These are phyloP conservation scores for Lactifluus rugatus DNA, from an alignment of 768 basidiomycete species.

Conservation along the genomic window DNA sequence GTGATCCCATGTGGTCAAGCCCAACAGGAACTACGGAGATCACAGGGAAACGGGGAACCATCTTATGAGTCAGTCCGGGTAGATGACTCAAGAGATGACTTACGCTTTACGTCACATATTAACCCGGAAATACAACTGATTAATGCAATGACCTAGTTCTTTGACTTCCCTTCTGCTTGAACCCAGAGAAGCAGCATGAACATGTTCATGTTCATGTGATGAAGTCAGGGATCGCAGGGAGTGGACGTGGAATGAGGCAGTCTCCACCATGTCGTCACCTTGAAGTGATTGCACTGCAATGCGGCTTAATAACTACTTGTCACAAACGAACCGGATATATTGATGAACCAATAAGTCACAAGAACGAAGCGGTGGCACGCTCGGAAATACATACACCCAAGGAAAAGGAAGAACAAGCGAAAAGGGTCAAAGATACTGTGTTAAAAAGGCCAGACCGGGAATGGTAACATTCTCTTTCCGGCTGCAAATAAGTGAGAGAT, in stretches of 20 bases:
- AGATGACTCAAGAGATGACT: no score
- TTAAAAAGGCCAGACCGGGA: constrained; percentile 14
- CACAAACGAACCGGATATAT: background rate
- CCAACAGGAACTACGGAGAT: no score
- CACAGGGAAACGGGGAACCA: no score
- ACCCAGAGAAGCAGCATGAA: background rate
- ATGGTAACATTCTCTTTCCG: constrained; percentile 15
- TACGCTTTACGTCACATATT: no score
- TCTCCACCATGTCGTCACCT: background rate
- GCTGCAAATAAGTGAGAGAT: background rate
- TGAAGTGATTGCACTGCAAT: background rate
- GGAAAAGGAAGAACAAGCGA: background rate
- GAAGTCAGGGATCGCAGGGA: background rate
- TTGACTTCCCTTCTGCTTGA: no score
- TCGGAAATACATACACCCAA: background rate
- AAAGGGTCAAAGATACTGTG: constrained; percentile 6
- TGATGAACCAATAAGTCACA: background rate
- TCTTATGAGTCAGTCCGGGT: no score
- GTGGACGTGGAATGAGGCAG: background rate
- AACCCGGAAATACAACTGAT: no score
- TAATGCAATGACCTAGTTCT: no score
- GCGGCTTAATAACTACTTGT: background rate
- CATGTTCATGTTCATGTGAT: background rate
- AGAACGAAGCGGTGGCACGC: background rate
- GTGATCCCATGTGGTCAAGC: no score